Evolutionary conservation across 2,329 filamentous ascomycete genomes (phyloP), one percentile per base, ranked within the genome.

Genomic region (Aspergillus floridensis): DNA sequence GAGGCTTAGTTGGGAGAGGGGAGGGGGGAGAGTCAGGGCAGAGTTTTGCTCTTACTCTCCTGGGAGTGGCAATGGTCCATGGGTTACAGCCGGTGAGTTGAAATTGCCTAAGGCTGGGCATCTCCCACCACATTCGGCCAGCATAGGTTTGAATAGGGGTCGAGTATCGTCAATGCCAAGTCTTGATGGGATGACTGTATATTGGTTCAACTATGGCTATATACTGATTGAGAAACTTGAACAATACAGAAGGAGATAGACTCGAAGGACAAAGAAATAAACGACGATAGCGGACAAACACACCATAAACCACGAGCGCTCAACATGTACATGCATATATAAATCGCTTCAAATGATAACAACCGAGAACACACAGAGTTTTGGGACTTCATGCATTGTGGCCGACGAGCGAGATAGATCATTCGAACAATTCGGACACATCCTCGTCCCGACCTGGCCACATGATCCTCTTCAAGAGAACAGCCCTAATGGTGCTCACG

Each of bases 401-500:
- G 32, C 11, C 14, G 32, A 35, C 11, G 49, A 53, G 19, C 46
- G 54, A 49, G 29, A 49, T 19, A 32, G 26, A 38, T 48, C 21
- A 46, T 44, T 44, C 38, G n/a, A 48, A 49, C 10, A 44, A 74
- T 0, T 74, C 71, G 8, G 65, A 69, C 12, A 69, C 79, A 62
- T 87, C 85, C 66, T 87, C 85, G 60, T 87, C 85, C 66, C 81
- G 85, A 0, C 85, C 85, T 4, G 83, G 82, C 73, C 80, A 86
- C 65, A 87, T 74, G 22, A 88, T 81, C 52, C 85, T 79, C 50
- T 79, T 75, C n/a, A 74, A 76, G 63, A 73, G 70, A 26, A 88
- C 74, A 2, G 84, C 85, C 26, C 77, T 73, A 2, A 83, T 67
- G 65, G 85, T 80, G 46, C 77, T 76, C 21, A 75, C 70, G 8